Base-by-base conservation (phyloP, 1,284 basidiomycete species). In the Fomitopsis schrenkii region DNA sequence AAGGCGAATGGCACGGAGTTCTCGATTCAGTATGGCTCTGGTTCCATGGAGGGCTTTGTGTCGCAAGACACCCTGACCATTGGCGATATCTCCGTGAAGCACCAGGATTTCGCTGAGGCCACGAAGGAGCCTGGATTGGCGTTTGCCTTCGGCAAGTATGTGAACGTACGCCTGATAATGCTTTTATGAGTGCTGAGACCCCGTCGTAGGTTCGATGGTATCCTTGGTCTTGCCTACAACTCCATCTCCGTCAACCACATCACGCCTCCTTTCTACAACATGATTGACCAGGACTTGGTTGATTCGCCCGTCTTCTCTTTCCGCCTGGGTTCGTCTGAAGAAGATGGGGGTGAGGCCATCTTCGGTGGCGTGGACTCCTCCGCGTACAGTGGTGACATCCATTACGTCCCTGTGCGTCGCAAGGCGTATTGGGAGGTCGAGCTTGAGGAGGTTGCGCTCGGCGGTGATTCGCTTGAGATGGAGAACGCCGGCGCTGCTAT, bases 361-460 rank as follows among this genome's bases (percentile, higher is more conserved):
- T 98, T 99, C 70, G 97, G 97, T 72, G 97, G 97, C 57, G 85
- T 98, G 65, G 96, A 99, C 76, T 64, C 79, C 33, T 71, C 70
- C 42, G 91, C 93, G 59, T 98, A 91, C 81, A 84, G 77, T 15
- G 97, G 97, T 75, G 83, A 90, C 74, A 84, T 99, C 64, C 74
- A 77, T 48, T 99, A 98, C 71, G 94, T 93, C 33, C 97, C 97
- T 60, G 83, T 99, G 62, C 91, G 96, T 71, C 88, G 95, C 72
- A 95, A 94, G 83, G 97, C 95, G 7, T 99, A 99, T 81, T 99
- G 97, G 97, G 94, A 98, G 75, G 94, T 98, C 61, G 95, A 96
- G 75, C 87, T 99, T 30, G 83, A 94, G 77, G 89, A 89, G 74
- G 85, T 98, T 61, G 72, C 79, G 6, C 95, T 98, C 63, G 96